Evolutionary conservation across 1,284 basidiomycete genomes (phyloP).

Genomic region (Ganoderma boninense): DNA sequence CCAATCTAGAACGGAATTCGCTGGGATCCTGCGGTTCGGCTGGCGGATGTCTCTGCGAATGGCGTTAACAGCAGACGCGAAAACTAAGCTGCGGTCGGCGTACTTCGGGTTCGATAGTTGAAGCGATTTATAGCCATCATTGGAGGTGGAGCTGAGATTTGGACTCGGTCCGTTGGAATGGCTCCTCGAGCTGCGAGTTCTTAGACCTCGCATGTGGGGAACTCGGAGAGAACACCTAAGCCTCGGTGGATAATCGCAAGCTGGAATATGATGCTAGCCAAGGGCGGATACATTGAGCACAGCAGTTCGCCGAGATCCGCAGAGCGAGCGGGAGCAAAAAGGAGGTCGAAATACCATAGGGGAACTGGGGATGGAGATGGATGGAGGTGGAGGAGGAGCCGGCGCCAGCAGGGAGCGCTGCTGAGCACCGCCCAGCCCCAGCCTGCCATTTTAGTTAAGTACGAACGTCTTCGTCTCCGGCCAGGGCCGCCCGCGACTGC

Average conservation of each 20-base stretch:
- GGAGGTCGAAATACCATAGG: background rate
- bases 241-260: background rate
- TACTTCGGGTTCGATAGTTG: background rate
- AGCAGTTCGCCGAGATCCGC: background rate
- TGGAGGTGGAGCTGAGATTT: background rate
- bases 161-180: background rate
- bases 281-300: background rate
- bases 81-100: background rate
- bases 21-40: background rate
- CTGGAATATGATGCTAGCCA: background rate
- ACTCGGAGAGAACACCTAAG: background rate
- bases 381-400: background rate
- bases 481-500: background rate
- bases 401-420: background rate
- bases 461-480: background rate
- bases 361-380: background rate
- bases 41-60: background rate
- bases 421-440: background rate
- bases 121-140: background rate
- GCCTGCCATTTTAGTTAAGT: conserved; percentile 1
- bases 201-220: background rate
- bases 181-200: background rate
- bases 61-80: background rate
- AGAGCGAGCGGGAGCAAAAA: background rate
- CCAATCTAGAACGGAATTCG: background rate